These are phyloP conservation scores for Beauveria sp. DNA, from an alignment of 2,329 filamentous ascomycete species.

Conservation along the genomic window DNA sequence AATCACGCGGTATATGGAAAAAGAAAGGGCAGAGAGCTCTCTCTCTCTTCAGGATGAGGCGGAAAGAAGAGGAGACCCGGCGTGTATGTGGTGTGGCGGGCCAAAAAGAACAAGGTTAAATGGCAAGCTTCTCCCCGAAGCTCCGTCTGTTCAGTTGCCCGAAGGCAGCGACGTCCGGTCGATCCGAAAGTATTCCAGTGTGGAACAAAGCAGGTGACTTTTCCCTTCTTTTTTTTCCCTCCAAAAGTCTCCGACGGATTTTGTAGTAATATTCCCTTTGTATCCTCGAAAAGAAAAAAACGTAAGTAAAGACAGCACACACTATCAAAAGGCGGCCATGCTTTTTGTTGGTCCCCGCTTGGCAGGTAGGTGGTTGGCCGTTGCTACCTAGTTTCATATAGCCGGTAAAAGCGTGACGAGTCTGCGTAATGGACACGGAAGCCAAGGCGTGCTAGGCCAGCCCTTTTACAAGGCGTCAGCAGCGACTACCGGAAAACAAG, in stretches of 20 bases:
- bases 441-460: background rate
- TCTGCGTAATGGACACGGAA: background rate
- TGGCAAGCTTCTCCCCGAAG: background rate
- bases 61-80: background rate
- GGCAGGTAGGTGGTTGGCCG: background rate
- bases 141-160: background rate
- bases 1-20: too few species aligned
- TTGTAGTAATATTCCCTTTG: too few species aligned
- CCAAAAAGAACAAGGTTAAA: background rate
- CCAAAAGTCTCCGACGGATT: too few species aligned
- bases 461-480: too few species aligned
- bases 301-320: too few species aligned
- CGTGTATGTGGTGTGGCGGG: background rate
- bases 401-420: background rate
- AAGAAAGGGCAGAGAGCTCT: too few species aligned
- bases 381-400: background rate
- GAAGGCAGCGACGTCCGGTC: background rate
- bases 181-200: conserved; percentile 5
- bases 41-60: background rate
- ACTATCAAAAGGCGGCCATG: too few species aligned
- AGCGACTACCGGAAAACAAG: too few species aligned
- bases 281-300: too few species aligned
- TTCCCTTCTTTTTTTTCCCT: too few species aligned
- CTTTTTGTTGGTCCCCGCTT: background rate
- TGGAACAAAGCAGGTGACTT: too few species aligned